Evolutionary conservation across 257 asterid species (phyloP), one percentile per base, ranked within the genome.

Genomic region (Rhazya stricta): DNA sequence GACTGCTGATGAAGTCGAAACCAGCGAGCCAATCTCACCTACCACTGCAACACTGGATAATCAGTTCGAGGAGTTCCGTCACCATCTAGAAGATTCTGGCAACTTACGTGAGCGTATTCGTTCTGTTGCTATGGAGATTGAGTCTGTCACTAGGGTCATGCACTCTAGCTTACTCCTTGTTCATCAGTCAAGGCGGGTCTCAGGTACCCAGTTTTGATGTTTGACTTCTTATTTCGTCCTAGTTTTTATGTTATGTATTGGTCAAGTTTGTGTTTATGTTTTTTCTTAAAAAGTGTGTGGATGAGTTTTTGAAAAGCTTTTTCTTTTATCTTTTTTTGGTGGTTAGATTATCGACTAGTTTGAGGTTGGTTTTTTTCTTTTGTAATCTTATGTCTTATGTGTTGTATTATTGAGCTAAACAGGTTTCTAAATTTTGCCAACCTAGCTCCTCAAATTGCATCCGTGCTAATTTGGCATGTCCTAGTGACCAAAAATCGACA

Each of bases 81-180:
- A 69, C 80, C 87, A 88, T 77, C 83, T 94, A 46, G 92, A 85
- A 46, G 92, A 87, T 29, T 89, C 96, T 42, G 92, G 92, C 71
- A 77, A n/a, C 83, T 42, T 92, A 21, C 89, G 94, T 19, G 97
- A 94, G 61, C 96, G 97, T 13, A 90, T 94, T 63, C 87, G 96
- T 11, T 79, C 79, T 27, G 93, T 89, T 1, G 90, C 97, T 25
- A 10, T 71, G 79, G 97, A 94, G 72, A 92, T 94, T 34, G 99
- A 94, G 75, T 88, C 99, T 43, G 82, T 84, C 69, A 82, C 95
- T 9, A 82, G 97, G 85, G 82, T 84, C 41, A 91, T 91, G 84
- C 96, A 93, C 30, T 88, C 92, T 2, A 85, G 81, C 73, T 92
- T 92, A n/a, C 91, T 92, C 32, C 90, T 90, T 9, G 86, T 89